Percentiles rank a stretch among this genome's conserved stretches.
Conservation (phyloP, 192 early-diverging fungal species). For the Entophlyctis luteolus region DNA sequence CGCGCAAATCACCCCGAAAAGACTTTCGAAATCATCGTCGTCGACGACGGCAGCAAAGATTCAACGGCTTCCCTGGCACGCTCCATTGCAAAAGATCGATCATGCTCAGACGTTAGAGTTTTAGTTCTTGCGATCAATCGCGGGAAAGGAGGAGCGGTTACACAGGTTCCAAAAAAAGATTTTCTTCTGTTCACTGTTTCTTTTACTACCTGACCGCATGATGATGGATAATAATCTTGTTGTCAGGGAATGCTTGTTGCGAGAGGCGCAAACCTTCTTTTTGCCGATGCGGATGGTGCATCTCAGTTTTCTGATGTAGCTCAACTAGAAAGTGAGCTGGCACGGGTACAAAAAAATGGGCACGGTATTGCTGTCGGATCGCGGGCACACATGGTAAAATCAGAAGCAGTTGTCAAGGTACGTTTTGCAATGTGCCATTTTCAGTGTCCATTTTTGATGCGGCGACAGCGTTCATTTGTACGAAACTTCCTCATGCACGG, state of each 20-base stretch:
- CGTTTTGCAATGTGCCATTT: neutral
- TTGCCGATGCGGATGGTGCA: slow-evolving; percentile 96
- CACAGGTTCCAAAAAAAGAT: slow-evolving; percentile 61
- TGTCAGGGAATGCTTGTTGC: slow-evolving; percentile 78
- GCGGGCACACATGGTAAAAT: slow-evolving; percentile 80
- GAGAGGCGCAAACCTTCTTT: slow-evolving; percentile 71
- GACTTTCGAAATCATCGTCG: slow-evolving; percentile 78
- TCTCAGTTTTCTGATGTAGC: slow-evolving; percentile 86
- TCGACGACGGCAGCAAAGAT: slow-evolving; percentile 90
- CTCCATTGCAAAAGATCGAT: slow-evolving; percentile 35
- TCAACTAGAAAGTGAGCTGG: slow-evolving; percentile 44
- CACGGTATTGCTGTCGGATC: slow-evolving; percentile 80
- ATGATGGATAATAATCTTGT: neutral
- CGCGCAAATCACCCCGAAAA: slow-evolving; percentile 30
- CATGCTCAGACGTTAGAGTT: slow-evolving; percentile 42
- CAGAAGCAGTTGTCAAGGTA: slow-evolving; percentile 85
- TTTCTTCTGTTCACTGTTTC: neutral
- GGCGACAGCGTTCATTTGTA: slow-evolving; percentile 74
- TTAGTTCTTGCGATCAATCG: slow-evolving; percentile 77
- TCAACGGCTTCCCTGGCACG: slow-evolving; percentile 65
- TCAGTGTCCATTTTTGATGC: no score
- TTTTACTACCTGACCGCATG: neutral
- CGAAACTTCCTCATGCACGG: slow-evolving; percentile 91
- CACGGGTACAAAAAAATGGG: slow-evolving; percentile 42
- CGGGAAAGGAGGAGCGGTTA: slow-evolving; percentile 92